A percentile compares a stretch with the other conserved stretches of the same genome.
These are phyloP conservation scores for Tolypocladium nubicola DNA, from an alignment of 2,329 filamentous ascomycete species.

Conservation along the genomic window DNA sequence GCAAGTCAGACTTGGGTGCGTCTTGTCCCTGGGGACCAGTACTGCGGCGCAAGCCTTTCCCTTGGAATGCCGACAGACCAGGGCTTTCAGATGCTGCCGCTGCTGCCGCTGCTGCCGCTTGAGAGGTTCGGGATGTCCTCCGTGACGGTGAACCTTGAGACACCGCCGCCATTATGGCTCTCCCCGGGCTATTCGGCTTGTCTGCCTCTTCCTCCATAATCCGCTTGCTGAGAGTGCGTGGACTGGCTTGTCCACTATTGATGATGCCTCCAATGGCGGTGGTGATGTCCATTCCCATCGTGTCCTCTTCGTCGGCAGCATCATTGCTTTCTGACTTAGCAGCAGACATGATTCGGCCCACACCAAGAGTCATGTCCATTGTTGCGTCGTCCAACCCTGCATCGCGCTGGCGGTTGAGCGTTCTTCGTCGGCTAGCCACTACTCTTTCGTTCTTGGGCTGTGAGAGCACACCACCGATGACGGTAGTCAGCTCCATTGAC, in stretches of 20 bases:
- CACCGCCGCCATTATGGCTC: conserved; percentile 20
- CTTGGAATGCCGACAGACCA: conserved; percentile 41
- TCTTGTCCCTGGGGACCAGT: conserved; percentile 21
- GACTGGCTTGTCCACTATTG: conserved; percentile 17
- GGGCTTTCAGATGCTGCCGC: conserved; percentile 36
- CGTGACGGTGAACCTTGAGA: conserved; percentile 11
- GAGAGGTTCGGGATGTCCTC: conserved; percentile 7
- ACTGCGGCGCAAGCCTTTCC: conserved; percentile 38
- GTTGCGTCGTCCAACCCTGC: conserved; percentile 19
- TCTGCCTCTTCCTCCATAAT: conserved; percentile 50
- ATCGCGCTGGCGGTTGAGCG: conserved; percentile 20
- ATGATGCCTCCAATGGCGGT: conserved; percentile 53
- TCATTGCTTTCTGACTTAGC: conserved; percentile 10
- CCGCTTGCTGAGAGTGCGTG: conserved; percentile 34
- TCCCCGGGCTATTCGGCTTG: conserved; percentile 31
- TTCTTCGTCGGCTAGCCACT: conserved; percentile 10
- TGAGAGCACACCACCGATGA: conserved; percentile 45
- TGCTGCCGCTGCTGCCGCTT: conserved; percentile 18
- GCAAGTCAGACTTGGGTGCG: conserved; percentile 3
- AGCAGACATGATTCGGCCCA: conserved; percentile 41
- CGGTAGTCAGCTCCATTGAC: conserved; percentile 69
- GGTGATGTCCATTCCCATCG: conserved; percentile 59
- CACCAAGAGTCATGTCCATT: conserved; percentile 46
- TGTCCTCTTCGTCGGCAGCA: conserved; percentile 24
- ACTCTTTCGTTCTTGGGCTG: conserved; percentile 16